These are phyloP conservation scores for Neofusicoccum ribis DNA, from an alignment of 2,329 filamentous ascomycete species.

Conservation along the genomic window DNA sequence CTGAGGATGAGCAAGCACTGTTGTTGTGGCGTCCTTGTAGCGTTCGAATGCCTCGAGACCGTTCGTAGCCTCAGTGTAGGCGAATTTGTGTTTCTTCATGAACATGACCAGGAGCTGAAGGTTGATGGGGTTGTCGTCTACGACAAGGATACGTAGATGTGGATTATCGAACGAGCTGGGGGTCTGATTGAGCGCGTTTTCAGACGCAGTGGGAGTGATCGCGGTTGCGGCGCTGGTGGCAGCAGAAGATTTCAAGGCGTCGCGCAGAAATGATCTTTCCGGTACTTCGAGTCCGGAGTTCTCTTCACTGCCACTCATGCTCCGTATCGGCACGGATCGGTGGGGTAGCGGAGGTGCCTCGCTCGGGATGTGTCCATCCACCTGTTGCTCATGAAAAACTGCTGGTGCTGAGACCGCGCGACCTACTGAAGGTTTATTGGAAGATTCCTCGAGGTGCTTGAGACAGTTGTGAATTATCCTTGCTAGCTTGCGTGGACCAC, in stretches of 20 bases:
- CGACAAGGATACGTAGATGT: conserved; percentile 31
- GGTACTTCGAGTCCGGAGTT: conserved; percentile 6
- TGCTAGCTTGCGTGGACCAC: conserved; percentile 17
- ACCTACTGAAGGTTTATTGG: background rate
- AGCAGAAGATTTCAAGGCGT: background rate
- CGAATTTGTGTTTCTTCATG: conserved; percentile 37
- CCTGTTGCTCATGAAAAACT: background rate
- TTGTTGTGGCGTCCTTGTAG: conserved; percentile 26
- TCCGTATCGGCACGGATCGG: background rate
- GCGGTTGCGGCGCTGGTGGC: background rate
- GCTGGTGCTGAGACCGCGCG: conserved; percentile 14
- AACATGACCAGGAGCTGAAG: conserved; percentile 39
- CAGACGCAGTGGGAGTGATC: background rate
- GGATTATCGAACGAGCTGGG: background rate
- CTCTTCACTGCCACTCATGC: conserved; percentile 12
- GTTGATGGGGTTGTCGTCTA: conserved; percentile 44
- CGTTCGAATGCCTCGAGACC: conserved; percentile 38
- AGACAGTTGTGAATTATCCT: conserved; percentile 4
- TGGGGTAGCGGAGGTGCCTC: background rate
- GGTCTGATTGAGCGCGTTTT: background rate
- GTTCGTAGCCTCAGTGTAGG: conserved; percentile 35
- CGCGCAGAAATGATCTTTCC: conserved; percentile 8
- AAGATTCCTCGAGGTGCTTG: background rate
- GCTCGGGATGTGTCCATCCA: background rate
- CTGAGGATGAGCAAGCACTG: background rate